phyloP scores from a whole-genome alignment of 768 basidiomycete species.

The Lyophyllum atratum region DNA sequence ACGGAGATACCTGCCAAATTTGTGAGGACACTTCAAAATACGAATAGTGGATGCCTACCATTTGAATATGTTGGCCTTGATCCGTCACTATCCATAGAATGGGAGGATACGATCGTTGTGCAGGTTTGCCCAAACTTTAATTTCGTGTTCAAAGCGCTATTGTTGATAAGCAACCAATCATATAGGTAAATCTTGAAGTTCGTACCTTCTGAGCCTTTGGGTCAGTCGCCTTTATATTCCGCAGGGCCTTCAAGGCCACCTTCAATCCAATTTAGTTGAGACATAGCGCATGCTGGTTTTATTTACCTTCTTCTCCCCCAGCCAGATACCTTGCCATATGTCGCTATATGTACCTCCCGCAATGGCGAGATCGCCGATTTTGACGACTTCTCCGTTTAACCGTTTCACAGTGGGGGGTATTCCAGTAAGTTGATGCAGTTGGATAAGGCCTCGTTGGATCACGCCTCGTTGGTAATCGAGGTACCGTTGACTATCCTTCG shows the following conservation, averaged over 20 bases:
- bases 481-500: slow-evolving; percentile 33
- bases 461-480: slow-evolving; percentile 47
- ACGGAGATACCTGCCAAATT: slow-evolving; percentile 53
- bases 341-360: slow-evolving; percentile 58
- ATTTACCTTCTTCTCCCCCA: slow-evolving; percentile 51
- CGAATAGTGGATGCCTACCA: slow-evolving; percentile 30
- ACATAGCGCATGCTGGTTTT: not conserved
- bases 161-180: not conserved
- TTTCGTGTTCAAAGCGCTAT: slow-evolving; percentile 60
- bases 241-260: slow-evolving; percentile 61
- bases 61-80: slow-evolving; percentile 50
- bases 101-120: slow-evolving; percentile 52
- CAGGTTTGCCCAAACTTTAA: slow-evolving; percentile 53
- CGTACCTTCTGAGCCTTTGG: slow-evolving; percentile 43
- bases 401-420: slow-evolving; percentile 54
- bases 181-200: slow-evolving; percentile 6
- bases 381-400: slow-evolving; percentile 54
- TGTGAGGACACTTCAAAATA: not conserved
- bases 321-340: slow-evolving; percentile 56
- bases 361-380: slow-evolving; percentile 37
- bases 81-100: slow-evolving; percentile 62
- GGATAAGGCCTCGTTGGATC: slow-evolving; percentile 43
- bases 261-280: slow-evolving; percentile 20
- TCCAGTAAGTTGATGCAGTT: slow-evolving; percentile 51
- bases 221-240: slow-evolving; percentile 46